Evolutionary conservation across 78 protist species (phyloP), one percentile per base, ranked within the genome.

Genomic region (Acrasis kona): DNA sequence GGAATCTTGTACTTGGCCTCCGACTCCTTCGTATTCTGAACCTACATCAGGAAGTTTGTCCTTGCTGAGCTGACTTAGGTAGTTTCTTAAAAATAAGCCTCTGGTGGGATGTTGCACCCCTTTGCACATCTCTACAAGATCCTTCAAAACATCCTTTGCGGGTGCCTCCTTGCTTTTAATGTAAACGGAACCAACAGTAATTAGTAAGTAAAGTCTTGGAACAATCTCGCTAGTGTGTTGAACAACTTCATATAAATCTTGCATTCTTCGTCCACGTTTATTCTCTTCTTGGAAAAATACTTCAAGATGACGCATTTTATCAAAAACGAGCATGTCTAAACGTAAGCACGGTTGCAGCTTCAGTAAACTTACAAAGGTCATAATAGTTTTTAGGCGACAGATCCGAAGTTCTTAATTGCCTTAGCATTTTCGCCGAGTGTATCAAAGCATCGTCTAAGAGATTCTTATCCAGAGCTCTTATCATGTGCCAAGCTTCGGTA

Each of bases 91-190:
- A 79, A 97, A 97, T 6, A 97, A 87, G 35, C 99, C 98, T 10
- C 99, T 83, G 61, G 92, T 91, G 38, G 99, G 99, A 71, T 97
- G 99, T 86, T 97, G 99, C 70, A 93, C 97, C n/a, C n/a, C 98
- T 2, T 94, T 75, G 83, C 97, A 95, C 99, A 95, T 94, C 70
- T 97, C 98, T 28, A 94, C 95, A 29, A 96, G 82, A 68, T 96
- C 99, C 40, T 65, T 64, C 10, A 93, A 73, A 32, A 92, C 86
- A 57, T 93, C 95, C 42, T 75, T 42, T 5, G 96, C 91, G 10
- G 97, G 95, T 29, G 93, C 95, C 81, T 91, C 88, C 41, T 84
- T 70, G 29, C 89, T 34, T 71, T 80, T 64, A 65, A 96, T 90
- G 80, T 87, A 96, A 66, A 89, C 95, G 27, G 89, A 10, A 29